A percentile compares a stretch with the other conserved stretches of the same genome.
Evolutionary conservation across 1,284 basidiomycete species (phyloP).

Genomic region (Cryptococcus sp.): DNA sequence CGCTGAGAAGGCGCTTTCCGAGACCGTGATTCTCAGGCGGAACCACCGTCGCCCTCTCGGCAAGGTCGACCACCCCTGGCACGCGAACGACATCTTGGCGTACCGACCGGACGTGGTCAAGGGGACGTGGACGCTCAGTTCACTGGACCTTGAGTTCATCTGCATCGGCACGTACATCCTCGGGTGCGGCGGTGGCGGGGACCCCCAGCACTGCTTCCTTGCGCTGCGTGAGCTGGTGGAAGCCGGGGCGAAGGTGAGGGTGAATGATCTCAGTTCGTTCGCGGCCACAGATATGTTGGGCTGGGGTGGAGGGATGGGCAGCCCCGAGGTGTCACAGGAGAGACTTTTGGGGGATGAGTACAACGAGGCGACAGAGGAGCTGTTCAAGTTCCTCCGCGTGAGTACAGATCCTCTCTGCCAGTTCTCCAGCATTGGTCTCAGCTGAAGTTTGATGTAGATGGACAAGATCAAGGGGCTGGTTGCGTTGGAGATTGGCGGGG

Average conservation of each 20-base stretch:
- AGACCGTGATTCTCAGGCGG: background rate
- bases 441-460: slow-evolving; percentile 5
- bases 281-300: slow-evolving; percentile 14
- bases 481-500: slow-evolving; percentile 53
- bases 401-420: background rate
- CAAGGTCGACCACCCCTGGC: slow-evolving; percentile 17
- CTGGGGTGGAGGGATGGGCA: slow-evolving; percentile 53
- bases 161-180: slow-evolving; percentile 42
- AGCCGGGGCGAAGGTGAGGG: slow-evolving; percentile 23
- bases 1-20: background rate
- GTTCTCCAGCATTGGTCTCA: too few relatives aligned
- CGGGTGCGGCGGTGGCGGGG: slow-evolving; percentile 42
- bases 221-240: slow-evolving; percentile 32
- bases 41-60: background rate
- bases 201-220: slow-evolving; percentile 24
- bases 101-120: slow-evolving; percentile 43
- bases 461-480: slow-evolving; percentile 17
- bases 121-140: slow-evolving; percentile 35
- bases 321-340: slow-evolving; percentile 52
- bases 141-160: slow-evolving; percentile 42
- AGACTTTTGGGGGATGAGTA: slow-evolving; percentile 20
- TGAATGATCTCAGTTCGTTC: slow-evolving; percentile 32
- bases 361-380: slow-evolving; percentile 18
- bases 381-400: slow-evolving; percentile 23
- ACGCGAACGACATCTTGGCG: slow-evolving; percentile 29